Base-by-base conservation (phyloP, 495 filamentous ascomycete species). In the Aspergillus nidulans region DNA sequence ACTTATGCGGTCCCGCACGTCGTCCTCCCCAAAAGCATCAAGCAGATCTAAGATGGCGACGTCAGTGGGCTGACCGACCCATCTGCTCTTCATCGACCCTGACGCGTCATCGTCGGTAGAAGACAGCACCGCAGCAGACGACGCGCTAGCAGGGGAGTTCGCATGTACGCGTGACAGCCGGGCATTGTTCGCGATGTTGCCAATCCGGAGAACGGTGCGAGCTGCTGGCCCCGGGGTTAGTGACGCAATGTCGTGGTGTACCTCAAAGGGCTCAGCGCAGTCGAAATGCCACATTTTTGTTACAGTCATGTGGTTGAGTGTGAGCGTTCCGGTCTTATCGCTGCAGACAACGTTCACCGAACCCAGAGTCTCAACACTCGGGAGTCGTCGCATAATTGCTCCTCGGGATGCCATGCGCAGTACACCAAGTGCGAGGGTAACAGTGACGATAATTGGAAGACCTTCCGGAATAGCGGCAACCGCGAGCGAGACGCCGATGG, bases 291-390 rank as follows among this genome's bases (percentile, higher is more conserved):
- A 99, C 74, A 97, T 84, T 63, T 95, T 95, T 16, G 91, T 94
- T 1, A 95, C 92, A 2, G 95, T 95, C 92, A 97, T 97, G 64
- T 97, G 95, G 65, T 97, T 99, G 69, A 89, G 88, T 0, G 94
- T 99, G 49, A 99, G 69, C 19, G 94, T 98, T 20, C 92, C 89
- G 18, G 94, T 99, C 74, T 99, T 99, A 73, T 99, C 94, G 65
- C 90, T 96, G 73, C 94, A 99, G 24, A 99, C 89, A 43, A 99
- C 94, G 68, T 97, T 97, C 26, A 99, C 94, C 40, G 90, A 95
- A 18, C 95, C 94, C n/a, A 99, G 74, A 4, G 94, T 97, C 62
- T 99, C 94, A 4, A 99, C 94, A 67, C 91, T 96, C 13, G 94
- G 94, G 62, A 99, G 86, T 66, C 86, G 87, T 56, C 94, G 85